These are phyloP conservation scores for Alternaria incomplexa DNA, from an alignment of 2,329 filamentous ascomycete genomes.

Conservation along the genomic window DNA sequence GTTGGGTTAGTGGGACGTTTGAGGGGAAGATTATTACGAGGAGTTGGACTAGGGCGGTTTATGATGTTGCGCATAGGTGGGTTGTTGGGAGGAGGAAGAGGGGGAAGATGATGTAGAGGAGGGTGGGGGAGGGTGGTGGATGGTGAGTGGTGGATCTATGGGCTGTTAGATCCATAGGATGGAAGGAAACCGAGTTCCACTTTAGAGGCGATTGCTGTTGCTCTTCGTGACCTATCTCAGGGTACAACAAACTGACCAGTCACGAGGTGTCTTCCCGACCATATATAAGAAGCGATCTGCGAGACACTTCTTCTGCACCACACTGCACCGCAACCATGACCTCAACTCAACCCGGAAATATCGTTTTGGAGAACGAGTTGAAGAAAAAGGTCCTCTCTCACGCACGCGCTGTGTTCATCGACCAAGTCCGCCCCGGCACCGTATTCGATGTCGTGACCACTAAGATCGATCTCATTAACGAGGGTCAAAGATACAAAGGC, in stretches of 20 bases:
- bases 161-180: no score
- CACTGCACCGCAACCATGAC: background rate
- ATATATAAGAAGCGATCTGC: no score
- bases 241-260: no score
- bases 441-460: no score
- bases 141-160: background rate
- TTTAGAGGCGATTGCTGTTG: background rate
- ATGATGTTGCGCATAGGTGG: constrained; percentile 36
- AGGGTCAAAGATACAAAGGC: no score
- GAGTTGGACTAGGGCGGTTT: constrained; percentile 46
- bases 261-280: no score
- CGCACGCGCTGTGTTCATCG: no score
- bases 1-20: constrained; percentile 62
- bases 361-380: background rate
- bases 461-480: no score
- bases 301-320: background rate
- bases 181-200: no score
- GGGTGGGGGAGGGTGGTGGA: background rate
- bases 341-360: accelerated
- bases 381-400: no score
- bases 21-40: constrained; percentile 61
- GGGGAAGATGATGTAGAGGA: constrained; percentile 15
- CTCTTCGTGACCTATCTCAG: background rate
- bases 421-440: no score
- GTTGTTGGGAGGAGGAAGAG: constrained; percentile 27